Conservation (phyloP, 2,329 filamentous ascomycete species). For the Hyphodiscus sp. region DNA sequence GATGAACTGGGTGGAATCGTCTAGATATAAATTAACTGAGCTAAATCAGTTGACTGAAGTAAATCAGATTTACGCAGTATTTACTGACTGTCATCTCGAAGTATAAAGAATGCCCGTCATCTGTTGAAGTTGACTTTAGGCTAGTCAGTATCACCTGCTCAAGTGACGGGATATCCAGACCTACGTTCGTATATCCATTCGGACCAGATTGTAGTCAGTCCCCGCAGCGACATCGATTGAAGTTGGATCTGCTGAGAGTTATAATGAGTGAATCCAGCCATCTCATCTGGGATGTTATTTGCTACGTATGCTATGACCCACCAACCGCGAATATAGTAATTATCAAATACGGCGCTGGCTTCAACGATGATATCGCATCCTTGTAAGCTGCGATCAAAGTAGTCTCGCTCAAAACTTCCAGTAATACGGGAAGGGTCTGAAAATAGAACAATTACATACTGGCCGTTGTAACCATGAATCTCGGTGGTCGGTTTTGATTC, state of each 20-base stretch:
- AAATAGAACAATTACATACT: no score
- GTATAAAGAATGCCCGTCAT: conserved; percentile 27
- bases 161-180: no score
- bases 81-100: conserved; percentile 22
- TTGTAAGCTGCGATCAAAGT: conserved; percentile 30
- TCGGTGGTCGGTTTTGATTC: no score
- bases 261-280: conserved; percentile 37
- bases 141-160: no score
- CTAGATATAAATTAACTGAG: no score
- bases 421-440: no score
- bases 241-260: conserved; percentile 29
- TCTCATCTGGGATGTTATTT: conserved; percentile 44
- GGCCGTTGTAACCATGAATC: no score
- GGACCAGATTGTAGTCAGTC: conserved; percentile 22
- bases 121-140: no score
- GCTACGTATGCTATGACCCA: conserved; percentile 48
- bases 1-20: conserved; percentile 34
- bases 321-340: conserved; percentile 49
- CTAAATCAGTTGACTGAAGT: no score
- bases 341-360: conserved; percentile 47
- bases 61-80: conserved; percentile 9
- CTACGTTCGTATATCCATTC: conserved; percentile 8
- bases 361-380: conserved; percentile 40
- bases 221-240: conserved; percentile 18
- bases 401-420: no score